phyloP scores from a whole-genome alignment of 2,329 filamentous ascomycete genomes.

The Penicillium sp. region DNA sequence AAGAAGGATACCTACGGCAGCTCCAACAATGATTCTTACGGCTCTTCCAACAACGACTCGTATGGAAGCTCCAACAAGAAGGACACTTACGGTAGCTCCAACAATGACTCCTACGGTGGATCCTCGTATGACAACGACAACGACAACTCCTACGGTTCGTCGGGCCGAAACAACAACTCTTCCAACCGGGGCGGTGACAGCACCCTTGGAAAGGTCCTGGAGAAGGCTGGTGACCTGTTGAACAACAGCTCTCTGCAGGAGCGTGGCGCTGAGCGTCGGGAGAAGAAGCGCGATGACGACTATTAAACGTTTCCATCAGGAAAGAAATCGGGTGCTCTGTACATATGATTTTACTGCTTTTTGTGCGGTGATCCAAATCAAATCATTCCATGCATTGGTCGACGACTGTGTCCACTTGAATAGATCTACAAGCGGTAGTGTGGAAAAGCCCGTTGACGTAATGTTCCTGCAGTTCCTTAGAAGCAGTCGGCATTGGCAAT shows the following conservation, averaged over 20 bases:
- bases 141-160: not conserved
- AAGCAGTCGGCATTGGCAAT: too few relatives aligned
- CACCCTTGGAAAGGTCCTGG: slow-evolving; percentile 3
- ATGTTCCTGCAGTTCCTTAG: too few relatives aligned
- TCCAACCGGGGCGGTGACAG: slow-evolving; percentile 3
- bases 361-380: not conserved
- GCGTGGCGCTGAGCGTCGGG: slow-evolving; percentile 2
- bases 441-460: too few relatives aligned
- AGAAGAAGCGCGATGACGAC: not conserved
- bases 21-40: not conserved
- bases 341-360: not conserved
- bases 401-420: too few relatives aligned
- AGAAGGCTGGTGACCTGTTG: slow-evolving; percentile 4
- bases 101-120: not conserved
- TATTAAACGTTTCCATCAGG: not conserved
- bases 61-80: not conserved
- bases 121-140: not conserved
- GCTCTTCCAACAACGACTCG: not conserved
- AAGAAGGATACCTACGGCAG: not conserved
- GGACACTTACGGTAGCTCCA: not conserved
- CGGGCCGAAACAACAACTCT: not conserved
- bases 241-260: slow-evolving; percentile 1
- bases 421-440: too few relatives aligned
- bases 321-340: not conserved
- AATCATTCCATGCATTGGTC: too few relatives aligned